These are phyloP conservation scores for Eremochloa ophiuroides DNA, from an alignment of 176 grass and related monocot genomes.

Conservation along the genomic window DNA sequence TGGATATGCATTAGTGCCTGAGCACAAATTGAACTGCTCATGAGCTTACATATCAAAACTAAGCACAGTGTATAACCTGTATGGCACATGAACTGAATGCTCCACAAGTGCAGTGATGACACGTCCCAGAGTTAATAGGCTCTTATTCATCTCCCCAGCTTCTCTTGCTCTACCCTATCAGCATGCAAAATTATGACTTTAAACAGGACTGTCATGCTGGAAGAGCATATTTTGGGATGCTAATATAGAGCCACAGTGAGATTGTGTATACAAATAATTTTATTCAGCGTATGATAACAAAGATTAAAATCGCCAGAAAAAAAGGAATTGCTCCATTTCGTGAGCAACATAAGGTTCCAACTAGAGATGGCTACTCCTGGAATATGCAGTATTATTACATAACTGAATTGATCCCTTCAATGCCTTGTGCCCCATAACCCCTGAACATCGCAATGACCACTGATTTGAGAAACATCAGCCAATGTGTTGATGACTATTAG, in stretches of 20 bases:
- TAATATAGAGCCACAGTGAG: neutral
- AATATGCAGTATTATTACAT: neutral
- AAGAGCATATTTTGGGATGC: constrained; percentile 8
- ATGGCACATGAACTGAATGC: constrained; percentile 82
- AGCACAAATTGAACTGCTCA: neutral
- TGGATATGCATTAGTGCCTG: constrained; percentile 9
- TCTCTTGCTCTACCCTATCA: constrained; percentile 87
- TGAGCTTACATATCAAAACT: neutral
- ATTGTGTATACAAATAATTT: constrained; percentile 12
- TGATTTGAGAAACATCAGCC: neutral
- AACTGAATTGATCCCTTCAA: neutral
- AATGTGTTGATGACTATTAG: neutral
- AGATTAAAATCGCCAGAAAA: neutral
- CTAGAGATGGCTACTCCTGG: neutral
- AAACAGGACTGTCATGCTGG: constrained; percentile 14
- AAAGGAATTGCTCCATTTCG: neutral
- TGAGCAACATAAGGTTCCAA: neutral
- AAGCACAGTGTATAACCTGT: constrained; percentile 52
- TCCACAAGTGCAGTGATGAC: constrained; percentile 86
- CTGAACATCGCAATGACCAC: neutral
- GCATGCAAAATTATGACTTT: constrained; percentile 38
- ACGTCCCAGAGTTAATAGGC: constrained; percentile 84
- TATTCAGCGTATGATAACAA: neutral
- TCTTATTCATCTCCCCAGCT: constrained; percentile 88
- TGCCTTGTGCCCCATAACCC: neutral